Conservation (phyloP, 2,329 filamentous ascomycete genomes). For the Neocatenulostroma microsporum region DNA sequence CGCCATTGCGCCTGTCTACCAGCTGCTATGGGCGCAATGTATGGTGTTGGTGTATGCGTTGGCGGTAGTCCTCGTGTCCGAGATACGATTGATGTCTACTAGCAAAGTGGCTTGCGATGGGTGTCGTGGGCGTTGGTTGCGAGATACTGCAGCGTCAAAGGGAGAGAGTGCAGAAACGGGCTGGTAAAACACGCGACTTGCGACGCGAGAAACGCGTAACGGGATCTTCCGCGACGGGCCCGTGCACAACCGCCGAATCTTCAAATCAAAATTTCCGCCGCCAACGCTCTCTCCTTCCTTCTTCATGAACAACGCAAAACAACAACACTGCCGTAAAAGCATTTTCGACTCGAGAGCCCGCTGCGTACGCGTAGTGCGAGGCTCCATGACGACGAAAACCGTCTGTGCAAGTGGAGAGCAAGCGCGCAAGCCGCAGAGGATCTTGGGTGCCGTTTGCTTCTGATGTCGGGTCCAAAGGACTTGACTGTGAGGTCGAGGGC, state of each 20-base stretch:
- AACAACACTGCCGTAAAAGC: slow-evolving; percentile 33
- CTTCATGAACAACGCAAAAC: slow-evolving; percentile 32
- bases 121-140: too few relatives aligned
- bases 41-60: too few relatives aligned
- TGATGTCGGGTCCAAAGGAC: too few relatives aligned
- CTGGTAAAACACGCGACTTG: background rate
- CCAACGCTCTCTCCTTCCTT: slow-evolving; percentile 12
- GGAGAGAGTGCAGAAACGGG: too few relatives aligned
- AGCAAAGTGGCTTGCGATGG: too few relatives aligned
- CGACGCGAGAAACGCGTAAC: slow-evolving; percentile 1
- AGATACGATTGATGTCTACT: too few relatives aligned
- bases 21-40: too few relatives aligned
- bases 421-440: slow-evolving; percentile 26
- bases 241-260: background rate
- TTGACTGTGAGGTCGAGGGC: slow-evolving; percentile 28
- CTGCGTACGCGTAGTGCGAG: slow-evolving; percentile 23
- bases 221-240: background rate
- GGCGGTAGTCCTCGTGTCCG: too few relatives aligned
- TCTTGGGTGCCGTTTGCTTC: slow-evolving; percentile 33
- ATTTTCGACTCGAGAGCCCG: slow-evolving; percentile 34
- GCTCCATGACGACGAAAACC: slow-evolving; percentile 36
- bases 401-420: slow-evolving; percentile 33
- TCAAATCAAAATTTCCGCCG: slow-evolving; percentile 5
- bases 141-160: too few relatives aligned
- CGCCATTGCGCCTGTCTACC: slow-evolving; percentile 70